phyloP scores from a whole-genome alignment of 805 yeast genomes.

The Wickerhamiella cacticola region DNA sequence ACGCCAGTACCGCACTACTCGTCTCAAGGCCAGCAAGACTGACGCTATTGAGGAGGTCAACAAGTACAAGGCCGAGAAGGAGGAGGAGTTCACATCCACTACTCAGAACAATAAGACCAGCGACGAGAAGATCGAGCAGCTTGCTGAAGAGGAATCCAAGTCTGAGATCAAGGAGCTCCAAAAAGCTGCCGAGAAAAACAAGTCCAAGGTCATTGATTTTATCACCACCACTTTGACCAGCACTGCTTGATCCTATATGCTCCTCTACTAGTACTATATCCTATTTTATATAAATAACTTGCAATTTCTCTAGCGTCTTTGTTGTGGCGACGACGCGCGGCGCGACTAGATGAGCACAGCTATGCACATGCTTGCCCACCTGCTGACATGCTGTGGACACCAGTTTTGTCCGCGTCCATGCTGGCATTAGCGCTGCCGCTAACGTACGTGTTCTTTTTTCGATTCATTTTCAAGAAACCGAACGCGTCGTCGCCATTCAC shows the following conservation, averaged over 20 bases:
- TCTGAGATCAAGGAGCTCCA: constrained; percentile 58
- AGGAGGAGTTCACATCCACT: constrained; percentile 59
- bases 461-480: constrained; percentile 12
- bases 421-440: constrained; percentile 14
- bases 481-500: constrained; percentile 21
- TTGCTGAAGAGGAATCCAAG: constrained; percentile 65
- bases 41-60: constrained; percentile 88
- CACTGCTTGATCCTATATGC: background rate
- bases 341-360: too few relatives aligned
- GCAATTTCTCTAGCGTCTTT: too few relatives aligned
- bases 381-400: constrained; percentile 12
- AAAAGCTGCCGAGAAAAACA: constrained; percentile 43
- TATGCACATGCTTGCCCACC: background rate
- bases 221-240: constrained; percentile 39
- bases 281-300: too few relatives aligned
- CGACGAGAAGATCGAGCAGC: constrained; percentile 63
- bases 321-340: too few relatives aligned
- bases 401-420: constrained; percentile 12
- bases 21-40: constrained; percentile 83
- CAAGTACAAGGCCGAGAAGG: constrained; percentile 74
- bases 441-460: constrained; percentile 12
- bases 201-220: constrained; percentile 55
- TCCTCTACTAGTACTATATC: background rate
- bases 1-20: constrained; percentile 65
- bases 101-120: constrained; percentile 64